phyloP scores from a whole-genome alignment of 2,329 filamentous ascomycete genomes.

The Coniochaeta pulveracea region DNA sequence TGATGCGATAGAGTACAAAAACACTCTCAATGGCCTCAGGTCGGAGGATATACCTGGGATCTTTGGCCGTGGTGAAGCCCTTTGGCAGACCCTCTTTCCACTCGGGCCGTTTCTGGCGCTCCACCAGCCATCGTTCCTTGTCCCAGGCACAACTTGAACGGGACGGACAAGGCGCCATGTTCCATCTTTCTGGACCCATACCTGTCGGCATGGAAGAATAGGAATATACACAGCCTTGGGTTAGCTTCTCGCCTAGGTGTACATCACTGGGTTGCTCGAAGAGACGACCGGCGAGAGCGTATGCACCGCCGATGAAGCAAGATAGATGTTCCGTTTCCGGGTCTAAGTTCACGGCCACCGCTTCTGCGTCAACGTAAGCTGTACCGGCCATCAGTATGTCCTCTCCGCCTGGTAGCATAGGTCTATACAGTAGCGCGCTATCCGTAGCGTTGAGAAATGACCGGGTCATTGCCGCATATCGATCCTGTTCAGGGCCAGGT shows the following conservation, averaged over 20 bases:
- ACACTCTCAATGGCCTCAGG: conserved; percentile 23
- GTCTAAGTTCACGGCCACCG: conserved; percentile 18
- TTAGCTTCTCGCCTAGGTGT: conserved; percentile 42
- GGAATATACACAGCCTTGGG: conserved; percentile 50
- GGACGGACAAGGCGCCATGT: conserved; percentile 27
- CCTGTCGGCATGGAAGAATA: conserved; percentile 45
- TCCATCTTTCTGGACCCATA: conserved; percentile 37
- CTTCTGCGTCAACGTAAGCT: conserved; percentile 11
- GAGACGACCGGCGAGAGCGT: conserved; percentile 54
- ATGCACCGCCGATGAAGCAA: conserved; percentile 63
- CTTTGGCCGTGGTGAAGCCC: conserved; percentile 50
- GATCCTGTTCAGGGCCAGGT: conserved; percentile 22
- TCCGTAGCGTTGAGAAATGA: conserved; percentile 48
- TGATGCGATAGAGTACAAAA: conserved; percentile 42
- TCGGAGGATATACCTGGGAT: conserved; percentile 36
- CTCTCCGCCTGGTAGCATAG: conserved; percentile 44
- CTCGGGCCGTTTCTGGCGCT: conserved; percentile 18
- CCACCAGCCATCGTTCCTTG: conserved; percentile 24
- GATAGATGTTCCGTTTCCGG: conserved; percentile 43
- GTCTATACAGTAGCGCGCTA: conserved; percentile 50
- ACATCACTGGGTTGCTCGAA: conserved; percentile 42
- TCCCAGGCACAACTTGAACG: conserved; percentile 36
- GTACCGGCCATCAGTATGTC: conserved; percentile 51
- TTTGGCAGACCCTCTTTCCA: conserved; percentile 31
- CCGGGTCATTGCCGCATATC: conserved; percentile 52